A percentile compares a stretch with the other conserved stretches of the same genome.
Evolutionary conservation across 192 early-diverging fungal genomes (phyloP).

Genomic region (Coemansia sp.): DNA sequence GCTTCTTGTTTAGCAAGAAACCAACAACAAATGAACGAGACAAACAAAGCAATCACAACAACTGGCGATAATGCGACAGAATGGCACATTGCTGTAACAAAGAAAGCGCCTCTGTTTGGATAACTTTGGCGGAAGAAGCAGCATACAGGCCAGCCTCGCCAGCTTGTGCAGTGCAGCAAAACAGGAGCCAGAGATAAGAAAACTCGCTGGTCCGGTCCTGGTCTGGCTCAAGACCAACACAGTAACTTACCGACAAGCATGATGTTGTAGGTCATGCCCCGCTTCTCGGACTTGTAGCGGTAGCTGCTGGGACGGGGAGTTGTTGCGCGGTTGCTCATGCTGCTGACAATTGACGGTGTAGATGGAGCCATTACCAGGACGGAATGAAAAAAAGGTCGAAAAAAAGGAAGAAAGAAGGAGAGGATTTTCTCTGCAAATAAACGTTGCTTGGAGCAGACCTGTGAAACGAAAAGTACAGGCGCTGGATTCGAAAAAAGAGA

Average conservation of each 20-base stretch:
- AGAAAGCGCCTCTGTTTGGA: neutral
- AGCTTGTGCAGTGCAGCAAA: too few relatives aligned
- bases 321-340: conserved; percentile 41
- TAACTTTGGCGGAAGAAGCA: too few relatives aligned
- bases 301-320: conserved; percentile 56
- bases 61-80: neutral
- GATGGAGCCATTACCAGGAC: conserved; percentile 43
- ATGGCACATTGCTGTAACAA: neutral
- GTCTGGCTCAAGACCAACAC: too few relatives aligned
- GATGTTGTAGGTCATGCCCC: conserved; percentile 94
- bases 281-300: conserved; percentile 92
- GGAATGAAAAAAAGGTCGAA: conserved; percentile 8
- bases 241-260: conserved; percentile 84
- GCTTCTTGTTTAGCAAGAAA: neutral
- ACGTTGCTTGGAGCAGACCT: too few relatives aligned
- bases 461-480: neutral
- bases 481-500: conserved; percentile 1
- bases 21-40: neutral
- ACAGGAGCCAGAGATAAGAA: too few relatives aligned
- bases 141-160: too few relatives aligned
- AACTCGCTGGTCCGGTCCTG: too few relatives aligned
- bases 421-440: too few relatives aligned
- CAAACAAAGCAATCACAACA: neutral
- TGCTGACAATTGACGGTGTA: conserved; percentile 52
- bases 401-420: conserved; percentile 7